Evolutionary conservation across 2,329 filamentous ascomycete genomes (phyloP).

Genomic region (Annulohypoxylon truncatum): DNA sequence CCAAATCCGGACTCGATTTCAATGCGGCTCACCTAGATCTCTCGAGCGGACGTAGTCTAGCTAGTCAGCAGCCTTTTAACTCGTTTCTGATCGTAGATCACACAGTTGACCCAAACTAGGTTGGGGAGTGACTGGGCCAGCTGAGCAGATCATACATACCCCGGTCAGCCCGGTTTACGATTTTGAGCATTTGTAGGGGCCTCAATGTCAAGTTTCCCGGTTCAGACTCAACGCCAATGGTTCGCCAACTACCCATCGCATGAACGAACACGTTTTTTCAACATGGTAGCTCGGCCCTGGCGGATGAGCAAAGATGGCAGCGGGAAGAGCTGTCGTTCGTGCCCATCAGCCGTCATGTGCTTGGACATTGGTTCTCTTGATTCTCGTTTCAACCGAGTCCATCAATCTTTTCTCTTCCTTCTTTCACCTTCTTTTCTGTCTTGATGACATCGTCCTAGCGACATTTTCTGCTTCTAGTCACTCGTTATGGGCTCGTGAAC

Average conservation of each 20-base stretch:
- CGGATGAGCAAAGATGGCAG: conserved; percentile 23
- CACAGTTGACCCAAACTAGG: conserved; percentile 39
- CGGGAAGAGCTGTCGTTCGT: conserved; percentile 7
- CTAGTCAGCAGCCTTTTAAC: conserved; percentile 27
- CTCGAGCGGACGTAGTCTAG: conserved; percentile 16
- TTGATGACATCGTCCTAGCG: conserved; percentile 42
- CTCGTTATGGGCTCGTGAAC: conserved; percentile 47
- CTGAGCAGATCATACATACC: conserved; percentile 46
- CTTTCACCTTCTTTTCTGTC: conserved; percentile 38
- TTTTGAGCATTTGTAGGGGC: conserved; percentile 23
- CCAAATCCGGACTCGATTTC: conserved; percentile 25
- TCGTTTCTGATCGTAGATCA: conserved; percentile 50
- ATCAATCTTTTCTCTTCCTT: conserved; percentile 21
- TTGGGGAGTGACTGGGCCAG: conserved; percentile 39
- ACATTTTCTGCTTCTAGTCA: conserved; percentile 32
- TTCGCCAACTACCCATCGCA: conserved; percentile 30
- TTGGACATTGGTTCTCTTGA: conserved; percentile 17
- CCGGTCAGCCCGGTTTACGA: conserved; percentile 39
- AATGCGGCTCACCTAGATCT: conserved; percentile 40
- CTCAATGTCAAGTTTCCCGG: conserved; percentile 22
- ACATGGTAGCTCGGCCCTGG: conserved; percentile 18
- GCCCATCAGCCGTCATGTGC: conserved; percentile 32
- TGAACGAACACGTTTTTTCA: conserved; percentile 40
- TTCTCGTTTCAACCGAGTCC: conserved; percentile 35
- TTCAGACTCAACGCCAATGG: conserved; percentile 25